These are phyloP conservation scores for Amphirosellinia nigrospora DNA, from an alignment of 495 filamentous ascomycete genomes.

Conservation along the genomic window DNA sequence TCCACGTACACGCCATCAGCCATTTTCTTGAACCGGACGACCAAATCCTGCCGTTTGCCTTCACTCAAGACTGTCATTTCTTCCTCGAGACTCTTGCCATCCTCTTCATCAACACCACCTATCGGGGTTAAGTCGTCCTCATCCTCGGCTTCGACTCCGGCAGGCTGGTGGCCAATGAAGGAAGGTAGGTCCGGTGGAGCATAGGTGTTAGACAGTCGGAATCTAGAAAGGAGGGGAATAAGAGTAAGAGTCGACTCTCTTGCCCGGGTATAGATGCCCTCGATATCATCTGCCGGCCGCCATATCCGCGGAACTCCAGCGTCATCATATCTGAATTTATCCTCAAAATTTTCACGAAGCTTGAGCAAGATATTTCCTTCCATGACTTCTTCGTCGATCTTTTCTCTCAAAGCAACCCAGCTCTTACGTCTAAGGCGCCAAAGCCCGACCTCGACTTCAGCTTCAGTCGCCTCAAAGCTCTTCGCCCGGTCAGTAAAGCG, in stretches of 20 bases:
- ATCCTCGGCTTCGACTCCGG: slow-evolving; percentile 75
- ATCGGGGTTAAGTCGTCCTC: slow-evolving; percentile 89
- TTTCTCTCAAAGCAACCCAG: slow-evolving; percentile 87
- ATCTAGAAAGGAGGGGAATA: slow-evolving; percentile 87
- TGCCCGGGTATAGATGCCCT: slow-evolving; percentile 88
- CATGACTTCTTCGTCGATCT: slow-evolving; percentile 97
- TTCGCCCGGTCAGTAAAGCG: slow-evolving; percentile 86
- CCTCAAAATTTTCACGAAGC: slow-evolving; percentile 96
- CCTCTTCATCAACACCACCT: slow-evolving; percentile 89
- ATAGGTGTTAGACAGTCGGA: slow-evolving; percentile 71
- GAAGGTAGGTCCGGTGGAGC: slow-evolving; percentile 78
- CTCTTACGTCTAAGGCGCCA: slow-evolving; percentile 92
- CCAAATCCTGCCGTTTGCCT: slow-evolving; percentile 83
- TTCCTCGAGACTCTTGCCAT: slow-evolving; percentile 90
- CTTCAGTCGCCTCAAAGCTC: slow-evolving; percentile 89
- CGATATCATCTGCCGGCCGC: slow-evolving; percentile 96
- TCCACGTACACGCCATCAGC: slow-evolving; percentile 97
- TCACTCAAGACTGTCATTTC: slow-evolving; percentile 94
- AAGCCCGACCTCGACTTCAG: slow-evolving; percentile 90
- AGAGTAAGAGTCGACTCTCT: slow-evolving; percentile 88
- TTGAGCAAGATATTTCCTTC: slow-evolving; percentile 96
- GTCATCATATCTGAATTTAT: slow-evolving; percentile 98
- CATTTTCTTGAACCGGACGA: slow-evolving; percentile 95
- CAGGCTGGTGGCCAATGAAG: slow-evolving; percentile 83
- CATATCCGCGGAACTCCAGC: slow-evolving; percentile 94